Conservation (phyloP, 495 filamentous ascomycete species). For the Letharia columbiana region DNA sequence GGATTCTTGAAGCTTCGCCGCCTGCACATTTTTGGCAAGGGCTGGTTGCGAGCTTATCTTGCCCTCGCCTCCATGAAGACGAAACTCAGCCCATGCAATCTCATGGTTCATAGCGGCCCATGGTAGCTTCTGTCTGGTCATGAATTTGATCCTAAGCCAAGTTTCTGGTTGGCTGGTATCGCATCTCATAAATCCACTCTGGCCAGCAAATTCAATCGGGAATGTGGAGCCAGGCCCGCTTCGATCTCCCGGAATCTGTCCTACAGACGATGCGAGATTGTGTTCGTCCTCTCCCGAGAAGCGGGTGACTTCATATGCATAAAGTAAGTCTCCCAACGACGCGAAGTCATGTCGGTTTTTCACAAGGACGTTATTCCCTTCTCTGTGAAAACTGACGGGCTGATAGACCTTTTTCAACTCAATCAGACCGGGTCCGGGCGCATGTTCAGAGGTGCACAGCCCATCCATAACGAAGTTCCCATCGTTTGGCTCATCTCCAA, state of each 20-base stretch:
- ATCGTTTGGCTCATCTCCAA: constrained; percentile 57
- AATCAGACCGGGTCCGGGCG: constrained; percentile 47
- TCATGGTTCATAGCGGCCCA: constrained; percentile 43
- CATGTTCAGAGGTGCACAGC: constrained; percentile 48
- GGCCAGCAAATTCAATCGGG: not conserved
- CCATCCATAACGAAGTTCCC: constrained; percentile 60
- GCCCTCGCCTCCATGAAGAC: constrained; percentile 14
- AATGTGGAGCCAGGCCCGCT: constrained; percentile 5
- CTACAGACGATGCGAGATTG: constrained; percentile 19
- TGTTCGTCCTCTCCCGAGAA: constrained; percentile 14
- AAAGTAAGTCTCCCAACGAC: constrained; percentile 26
- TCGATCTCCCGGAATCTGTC: not conserved
- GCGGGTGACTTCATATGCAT: constrained; percentile 3
- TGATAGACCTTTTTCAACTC: constrained; percentile 56
- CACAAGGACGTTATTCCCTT: constrained; percentile 26
- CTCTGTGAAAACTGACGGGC: constrained; percentile 35
- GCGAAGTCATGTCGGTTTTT: constrained; percentile 48
- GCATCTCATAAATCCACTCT: constrained; percentile 11
- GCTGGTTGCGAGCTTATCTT: constrained; percentile 15
- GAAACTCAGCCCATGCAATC: constrained; percentile 46
- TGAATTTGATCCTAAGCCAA: constrained; percentile 18
- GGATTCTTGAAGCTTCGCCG: constrained; percentile 22
- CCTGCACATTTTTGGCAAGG: constrained; percentile 23
- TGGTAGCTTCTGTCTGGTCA: constrained; percentile 22
- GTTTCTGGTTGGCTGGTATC: constrained; percentile 23